A percentile compares a stretch with the other conserved stretches of the same genome.
These are phyloP conservation scores for Plasmodium inui DNA, from an alignment of 169 alveolate species.

Conservation along the genomic window DNA sequence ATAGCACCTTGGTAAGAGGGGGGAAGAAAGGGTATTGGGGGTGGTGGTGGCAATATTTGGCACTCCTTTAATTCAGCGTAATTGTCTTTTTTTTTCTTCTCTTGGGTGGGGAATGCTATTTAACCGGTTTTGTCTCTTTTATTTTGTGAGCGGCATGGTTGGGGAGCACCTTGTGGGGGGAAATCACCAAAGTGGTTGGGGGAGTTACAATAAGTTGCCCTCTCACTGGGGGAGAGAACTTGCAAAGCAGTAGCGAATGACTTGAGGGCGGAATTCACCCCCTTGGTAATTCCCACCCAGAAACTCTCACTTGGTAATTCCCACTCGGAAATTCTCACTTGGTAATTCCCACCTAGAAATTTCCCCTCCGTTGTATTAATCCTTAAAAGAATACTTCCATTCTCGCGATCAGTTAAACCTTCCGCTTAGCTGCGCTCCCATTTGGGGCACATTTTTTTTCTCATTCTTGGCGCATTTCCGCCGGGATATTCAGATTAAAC, in stretches of 20 bases:
- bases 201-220: not conserved
- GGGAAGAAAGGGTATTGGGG: not conserved
- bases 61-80: no score
- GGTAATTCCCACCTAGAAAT: not conserved
- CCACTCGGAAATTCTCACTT: not conserved
- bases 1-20: not conserved
- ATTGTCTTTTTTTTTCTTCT: not conserved
- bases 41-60: not conserved
- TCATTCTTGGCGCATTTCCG: not conserved
- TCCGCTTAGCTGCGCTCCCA: not conserved
- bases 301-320: not conserved
- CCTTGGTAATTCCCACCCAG: not conserved
- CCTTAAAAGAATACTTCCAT: not conserved
- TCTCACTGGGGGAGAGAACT: not conserved
- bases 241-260: not conserved
- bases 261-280: not conserved
- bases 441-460: not conserved
- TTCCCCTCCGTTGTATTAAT: not conserved
- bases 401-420: not conserved
- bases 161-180: not conserved
- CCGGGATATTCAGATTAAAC: not conserved
- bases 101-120: no score
- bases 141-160: not conserved
- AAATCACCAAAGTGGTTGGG: not conserved
- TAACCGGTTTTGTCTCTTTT: not conserved